Base-by-base conservation (phyloP, 1,284 basidiomycete species). In the Omphalotus olearius region DNA sequence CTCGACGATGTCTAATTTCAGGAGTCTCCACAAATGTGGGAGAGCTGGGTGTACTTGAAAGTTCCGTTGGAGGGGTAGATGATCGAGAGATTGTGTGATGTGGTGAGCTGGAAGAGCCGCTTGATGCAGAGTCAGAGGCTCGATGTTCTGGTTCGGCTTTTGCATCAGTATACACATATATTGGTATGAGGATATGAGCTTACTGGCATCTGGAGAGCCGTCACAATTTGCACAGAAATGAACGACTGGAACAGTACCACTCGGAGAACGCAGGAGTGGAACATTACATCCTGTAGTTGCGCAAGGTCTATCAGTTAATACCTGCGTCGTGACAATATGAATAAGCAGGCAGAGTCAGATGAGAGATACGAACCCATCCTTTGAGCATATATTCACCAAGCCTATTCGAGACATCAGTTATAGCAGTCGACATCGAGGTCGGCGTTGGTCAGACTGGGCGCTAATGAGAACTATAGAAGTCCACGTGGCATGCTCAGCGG, bases 1-100 rank as follows among this genome's bases (percentile, higher is more conserved):
- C 81, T 52, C 89, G 79, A 39, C 90, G 76, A 37, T 77, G 78
- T 40, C 81, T 67, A 18, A 74, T 76, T 57, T 83, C 81, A 57
- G 80, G 82, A 0, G 82, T 83, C 52, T 87, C 84, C 36, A 73
- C 74, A 59, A 88, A 83, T 1, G 73, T 74, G 10, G 83, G 82
- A 5, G 83, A 85, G 57, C 76, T 80, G 4, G 77, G 66, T 6
- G 67, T 64, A 55, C 76, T 79, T 16, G 85, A 87, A 6, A 85
- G 59, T 56, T 90, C 87, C 4, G 88, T 91, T 1, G 82, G 80
- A 16, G 88, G 85, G 0, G 88, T 91, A 0, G 86, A 87, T 36
- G 80, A 69, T 7, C 82, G 72, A 18, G 86, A 86, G 42, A 41
- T 36, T 6, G 38, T 20, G 23, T 40, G 38, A 10, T 65, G 57